Base-by-base conservation (phyloP, 2,329 filamentous ascomycete genomes). In the Camillea tinctor region DNA sequence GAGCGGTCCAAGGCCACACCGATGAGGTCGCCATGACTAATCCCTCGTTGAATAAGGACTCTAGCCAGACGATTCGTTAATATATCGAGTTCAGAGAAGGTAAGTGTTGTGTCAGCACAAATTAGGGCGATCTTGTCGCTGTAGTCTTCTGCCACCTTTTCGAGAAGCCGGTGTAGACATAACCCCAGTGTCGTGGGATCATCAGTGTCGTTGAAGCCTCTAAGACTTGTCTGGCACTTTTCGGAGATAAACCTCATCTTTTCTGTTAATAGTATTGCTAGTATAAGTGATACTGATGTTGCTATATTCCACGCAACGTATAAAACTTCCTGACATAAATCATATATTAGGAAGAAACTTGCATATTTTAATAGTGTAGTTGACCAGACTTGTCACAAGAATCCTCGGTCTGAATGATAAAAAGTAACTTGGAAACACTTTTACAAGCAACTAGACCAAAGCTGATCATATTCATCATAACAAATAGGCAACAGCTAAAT, bases 1-100 rank as follows among this genome's bases (percentile, higher is more conserved):
- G 67, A 71, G 20, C 71, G 69, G 22, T 65, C 60, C 55, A 71
- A 26, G 9, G 65, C 67, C n/a, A 73, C 61, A 26, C 67, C 69
- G 44, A 73, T 57, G 22, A 73, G 26, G 55, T 71, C 66, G 26
- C 70, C 70, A 53, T 60, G 30, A 20, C 57, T 51, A 36, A 69
- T 19, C 20, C 65, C 64, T 55, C 56, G 64, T 19, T 60, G 9
- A 15, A 62, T 23, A 5, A 72, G 62, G 17, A 50, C 54, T 54
- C 64, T 56, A 13, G 69, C 65, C 48, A 70, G 53, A 23, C 61
- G 61, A 53, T 72, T 68, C 13, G 62, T 62, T 5, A 64, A 51
- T n/a, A 20, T 30, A 57, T 69, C 64, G 55, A 71, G 64, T 20
- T 67, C 62, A 52, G 57, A 54, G 58, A 59, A 71, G 48, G 64